Base-by-base conservation (phyloP, 1,284 basidiomycete genomes). In the Xanthoconium separans region DNA sequence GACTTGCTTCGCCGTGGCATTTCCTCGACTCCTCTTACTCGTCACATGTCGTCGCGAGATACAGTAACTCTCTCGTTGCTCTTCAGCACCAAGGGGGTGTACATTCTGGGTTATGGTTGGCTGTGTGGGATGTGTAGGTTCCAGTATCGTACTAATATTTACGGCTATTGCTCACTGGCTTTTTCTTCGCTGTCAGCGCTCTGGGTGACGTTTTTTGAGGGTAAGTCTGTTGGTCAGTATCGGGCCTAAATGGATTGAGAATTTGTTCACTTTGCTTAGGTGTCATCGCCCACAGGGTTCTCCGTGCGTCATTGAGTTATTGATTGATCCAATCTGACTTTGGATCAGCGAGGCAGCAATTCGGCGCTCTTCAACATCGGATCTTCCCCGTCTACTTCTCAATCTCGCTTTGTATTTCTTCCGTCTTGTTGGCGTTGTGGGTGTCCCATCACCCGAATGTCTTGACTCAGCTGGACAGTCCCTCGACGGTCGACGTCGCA, bases 301-400 rank as follows among this genome's bases (percentile, higher is more conserved):
- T 39, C 10, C 37, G 37, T 39, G 18, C n/a, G 37, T 18, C 9
- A 16, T n/a, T n/a, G n/a, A 9, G 37, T 11, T 18, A 20, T 15
- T 20, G 37, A 39, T 20, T 8, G 4, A n/a, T 37, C n/a, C 16
- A 37, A n/a, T n/a, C 36, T 37, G n/a, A n/a, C 27, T 36, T 12
- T 18, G 16, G n/a, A 18, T 36, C 34, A n/a, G 34, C 34, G 34
- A 36, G 34, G 34, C 34, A 36, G 34, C n/a, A 39, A n/a, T 39
- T 18, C n/a, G 11, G 18, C n/a, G 73, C 78, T 41, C 78, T 94
- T 36, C 90, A 93, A 68, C 82, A 88, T 62, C 79, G 79, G 60
- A 81, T 80, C 0, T 89, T 91, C 70, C 89, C 91, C 1, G 69
- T 87, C 53, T 93, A 91, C 73, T 93, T 93, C 64, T 69, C 79